phyloP scores from a whole-genome alignment of 306 rosid genomes.

The Lathyrus sativus region DNA sequence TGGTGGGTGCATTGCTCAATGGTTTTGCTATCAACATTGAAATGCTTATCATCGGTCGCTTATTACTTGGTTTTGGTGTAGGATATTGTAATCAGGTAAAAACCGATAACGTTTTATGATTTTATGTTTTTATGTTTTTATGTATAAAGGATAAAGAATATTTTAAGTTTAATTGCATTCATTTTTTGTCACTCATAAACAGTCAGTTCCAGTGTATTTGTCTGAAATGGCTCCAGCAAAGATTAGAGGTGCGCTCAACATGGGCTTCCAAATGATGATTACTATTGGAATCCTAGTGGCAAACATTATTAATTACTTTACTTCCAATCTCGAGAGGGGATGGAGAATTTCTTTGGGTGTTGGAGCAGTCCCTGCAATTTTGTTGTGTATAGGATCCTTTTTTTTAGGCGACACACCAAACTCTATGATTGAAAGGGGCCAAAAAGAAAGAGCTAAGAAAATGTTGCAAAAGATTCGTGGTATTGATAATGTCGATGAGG shows the following conservation, averaged over 20 bases:
- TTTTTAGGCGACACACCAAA: slow-evolving; percentile 1
- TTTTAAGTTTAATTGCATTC: background rate
- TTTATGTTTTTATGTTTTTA: background rate
- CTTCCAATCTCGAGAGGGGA: background rate
- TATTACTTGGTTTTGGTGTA: background rate
- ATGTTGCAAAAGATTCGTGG: background rate
- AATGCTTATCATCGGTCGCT: background rate
- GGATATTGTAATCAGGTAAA: background rate
- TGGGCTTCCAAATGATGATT: slow-evolving; percentile 3
- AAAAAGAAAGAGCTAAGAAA: background rate
- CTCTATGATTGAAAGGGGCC: background rate
- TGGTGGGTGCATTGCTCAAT: background rate
- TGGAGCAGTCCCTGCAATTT: background rate
- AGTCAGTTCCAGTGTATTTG: slow-evolving; percentile 33
- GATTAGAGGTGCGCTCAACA: background rate
- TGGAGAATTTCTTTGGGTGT: background rate
- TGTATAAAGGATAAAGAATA: background rate
- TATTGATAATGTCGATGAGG: background rate
- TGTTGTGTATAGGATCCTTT: background rate
- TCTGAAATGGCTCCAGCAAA: slow-evolving; percentile 33
- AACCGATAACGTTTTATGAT: too few species aligned
- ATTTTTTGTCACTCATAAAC: background rate
- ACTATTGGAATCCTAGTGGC: background rate
- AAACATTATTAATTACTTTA: background rate
- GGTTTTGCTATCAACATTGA: background rate